Base-by-base conservation (phyloP, 257 asterid species). In the Solanum arcanum region DNA sequence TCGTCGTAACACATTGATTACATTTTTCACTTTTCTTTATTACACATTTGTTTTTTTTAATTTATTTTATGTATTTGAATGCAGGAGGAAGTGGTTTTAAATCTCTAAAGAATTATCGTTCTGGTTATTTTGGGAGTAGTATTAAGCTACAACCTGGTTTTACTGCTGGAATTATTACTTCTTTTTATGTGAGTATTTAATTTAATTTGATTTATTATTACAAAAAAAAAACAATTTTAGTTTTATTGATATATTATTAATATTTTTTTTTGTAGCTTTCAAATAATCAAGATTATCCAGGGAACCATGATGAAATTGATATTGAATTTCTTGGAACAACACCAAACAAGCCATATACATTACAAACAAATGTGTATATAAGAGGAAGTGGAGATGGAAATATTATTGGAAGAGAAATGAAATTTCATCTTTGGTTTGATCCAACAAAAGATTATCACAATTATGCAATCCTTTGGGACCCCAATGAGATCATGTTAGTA, bases 11-110 rank as follows among this genome's bases (percentile, higher is more conserved):
- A 68, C 39, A 68, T 11, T 29, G 13, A 5, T 62, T 62, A 21
- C 31, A 62, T 60, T 42, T n/a, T n/a, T 42, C 44, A n/a, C 39
- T n/a, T 42, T 2, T 2, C 39, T 77, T 42, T 77, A n/a, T n/a
- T n/a, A 42, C 59, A 39, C 37, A 41, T 76, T n/a, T 76, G 21
- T 21, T 76, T 70, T 29, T 8, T 78, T 7, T 20, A 49, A 16
- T 47, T 46, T 52, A n/a, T 85, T 64, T 16, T 75, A n/a, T 37
- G 15, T 39, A 2, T 76, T n/a, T 76, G 0, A 60, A 72, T 86
- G 75, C 91, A 96, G 98, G 99, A 76, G 98, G 99, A 85, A 96
- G 99, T 62, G 99, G 98, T 64, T 96, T 94, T 92, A 94, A 94
- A 86, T 96, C 98, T 23, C 87, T 87, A 11, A 87, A 88, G 18